Percentiles rank a stretch among this genome's conserved stretches.
Conservation (phyloP, 345 rosid genomes). For the Dimocarpus longan region DNA sequence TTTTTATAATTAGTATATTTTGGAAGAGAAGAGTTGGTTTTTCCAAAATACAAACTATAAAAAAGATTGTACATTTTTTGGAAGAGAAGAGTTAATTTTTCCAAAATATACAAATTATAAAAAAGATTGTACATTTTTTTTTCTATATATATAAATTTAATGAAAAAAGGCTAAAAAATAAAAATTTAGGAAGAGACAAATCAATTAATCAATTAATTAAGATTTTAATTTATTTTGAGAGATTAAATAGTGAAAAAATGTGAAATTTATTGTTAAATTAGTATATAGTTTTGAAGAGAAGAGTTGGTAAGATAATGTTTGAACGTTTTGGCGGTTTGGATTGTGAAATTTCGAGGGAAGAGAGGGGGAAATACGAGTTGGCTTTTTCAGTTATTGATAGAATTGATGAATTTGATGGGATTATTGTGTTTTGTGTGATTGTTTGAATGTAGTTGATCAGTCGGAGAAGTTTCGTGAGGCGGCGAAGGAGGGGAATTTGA, state of each 20-base stretch:
- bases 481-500: constrained; percentile 69
- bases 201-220: no score
- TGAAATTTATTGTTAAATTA: background rate
- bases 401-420: background rate
- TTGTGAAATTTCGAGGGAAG: background rate
- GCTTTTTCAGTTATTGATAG: no score
- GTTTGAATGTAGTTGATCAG: constrained; percentile 48
- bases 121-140: no score
- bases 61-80: no score
- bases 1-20: no score
- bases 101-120: no score
- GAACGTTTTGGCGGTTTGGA: background rate
- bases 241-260: background rate
- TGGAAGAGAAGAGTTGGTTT: no score
- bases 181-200: background rate
- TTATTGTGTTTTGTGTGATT: background rate
- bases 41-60: no score
- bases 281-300: background rate
- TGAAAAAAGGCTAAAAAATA: background rate
- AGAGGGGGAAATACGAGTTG: background rate
- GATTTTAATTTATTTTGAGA: no score
- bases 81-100: no score
- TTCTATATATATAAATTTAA: no score
- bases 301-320: background rate
- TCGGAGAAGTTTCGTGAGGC: constrained; percentile 63